Percentiles rank a stretch among this genome's conserved stretches.
phyloP scores from a whole-genome alignment of 2,329 filamentous ascomycete species.

The Cyanodermella asteris region DNA sequence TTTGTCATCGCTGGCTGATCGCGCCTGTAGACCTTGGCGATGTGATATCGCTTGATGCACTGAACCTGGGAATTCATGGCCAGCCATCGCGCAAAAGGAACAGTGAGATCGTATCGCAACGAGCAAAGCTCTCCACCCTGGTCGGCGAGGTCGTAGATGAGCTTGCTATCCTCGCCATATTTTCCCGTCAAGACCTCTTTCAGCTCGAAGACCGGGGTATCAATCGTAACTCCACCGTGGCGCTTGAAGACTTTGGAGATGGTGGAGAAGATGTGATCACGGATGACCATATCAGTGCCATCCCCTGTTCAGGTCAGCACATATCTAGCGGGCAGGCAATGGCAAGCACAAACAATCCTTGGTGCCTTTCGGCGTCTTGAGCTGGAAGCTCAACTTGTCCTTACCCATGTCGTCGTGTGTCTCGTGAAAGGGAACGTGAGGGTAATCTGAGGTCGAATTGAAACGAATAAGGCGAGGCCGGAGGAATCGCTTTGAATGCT shows the following conservation, averaged over 20 bases:
- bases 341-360: constrained; percentile 42
- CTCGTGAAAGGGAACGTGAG: not conserved
- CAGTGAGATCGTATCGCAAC: constrained; percentile 68
- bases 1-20: constrained; percentile 75
- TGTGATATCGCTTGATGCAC: constrained; percentile 83
- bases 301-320: constrained; percentile 26
- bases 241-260: constrained; percentile 65
- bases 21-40: constrained; percentile 73
- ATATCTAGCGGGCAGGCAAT: not conserved
- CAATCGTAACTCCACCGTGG: constrained; percentile 58
- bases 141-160: constrained; percentile 77
- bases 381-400: constrained; percentile 32
- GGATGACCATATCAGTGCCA: constrained; percentile 56
- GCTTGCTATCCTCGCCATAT: constrained; percentile 79
- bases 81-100: constrained; percentile 78
- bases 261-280: constrained; percentile 56
- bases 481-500: too few relatives aligned
- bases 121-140: constrained; percentile 74
- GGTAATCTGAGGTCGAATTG: too few relatives aligned
- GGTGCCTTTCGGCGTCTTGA: constrained; percentile 82
- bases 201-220: constrained; percentile 69
- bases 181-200: constrained; percentile 73
- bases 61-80: constrained; percentile 72
- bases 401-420: constrained; percentile 11
- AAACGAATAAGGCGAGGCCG: too few relatives aligned